Base-by-base conservation (phyloP, 768 basidiomycete species). In the Pulveroboletus ravenelii region DNA sequence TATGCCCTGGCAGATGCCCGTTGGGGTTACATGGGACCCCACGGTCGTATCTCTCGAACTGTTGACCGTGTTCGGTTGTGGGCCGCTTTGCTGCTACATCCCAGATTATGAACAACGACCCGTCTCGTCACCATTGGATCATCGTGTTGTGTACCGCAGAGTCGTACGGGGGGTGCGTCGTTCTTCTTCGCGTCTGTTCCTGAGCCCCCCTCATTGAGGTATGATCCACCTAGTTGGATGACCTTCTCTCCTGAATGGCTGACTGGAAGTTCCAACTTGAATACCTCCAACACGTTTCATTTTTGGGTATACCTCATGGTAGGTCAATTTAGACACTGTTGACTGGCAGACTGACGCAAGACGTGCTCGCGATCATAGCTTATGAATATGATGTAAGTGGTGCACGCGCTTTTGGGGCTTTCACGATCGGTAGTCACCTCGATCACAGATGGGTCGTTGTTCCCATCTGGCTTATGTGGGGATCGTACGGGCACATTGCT, bases 171-270 rank as follows among this genome's bases (percentile, higher is more conserved):
- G 84, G 85, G 81, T 87, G 41, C 37, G 76, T 63, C n/a, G 29
- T 29, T 46, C 27, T 23, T 23, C 18, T 44, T 31, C 38, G 35
- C 15, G 23, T 9, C 7, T 31, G 18, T 25, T 9, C 15, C 31
- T 7, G 5, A 14, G 37, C 8, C 35, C 20, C 10, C 32, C 20
- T 4, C 34, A 17, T 41, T 43, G 37, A 47, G 15, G 34, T 42
- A 27, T 38, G 30, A 45, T 20, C 34, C 1, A 23, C 20, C 20
- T 52, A 84, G 83, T 29, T 90, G 83, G 83, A 90, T 92, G 89
- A 92, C 89, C 3, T 92, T 92, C 69, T 84, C 82, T 61, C 89
- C 89, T 1, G 89, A 91, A 68, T 91, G 89, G 88, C 70, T 92
- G 42, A 83, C 78, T 1, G 89, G 87, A 17, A 87, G 80, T 60